A percentile compares a stretch with the other conserved stretches of the same genome.
phyloP scores from a whole-genome alignment of 2,329 filamentous ascomycete genomes.

The Colletotrichum nymphaeae region DNA sequence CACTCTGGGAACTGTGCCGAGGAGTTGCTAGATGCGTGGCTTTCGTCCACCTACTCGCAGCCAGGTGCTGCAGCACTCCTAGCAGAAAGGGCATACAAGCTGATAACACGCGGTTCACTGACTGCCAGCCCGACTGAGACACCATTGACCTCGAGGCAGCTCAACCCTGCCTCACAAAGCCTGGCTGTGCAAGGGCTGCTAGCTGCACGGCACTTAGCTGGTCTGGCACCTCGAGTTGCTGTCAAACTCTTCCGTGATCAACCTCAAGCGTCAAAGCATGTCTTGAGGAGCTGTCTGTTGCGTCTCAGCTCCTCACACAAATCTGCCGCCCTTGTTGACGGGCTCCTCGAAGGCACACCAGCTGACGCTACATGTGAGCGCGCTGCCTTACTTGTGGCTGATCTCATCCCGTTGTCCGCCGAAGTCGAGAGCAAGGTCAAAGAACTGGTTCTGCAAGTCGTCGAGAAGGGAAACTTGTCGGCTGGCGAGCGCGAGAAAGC shows the following conservation, averaged over 20 bases:
- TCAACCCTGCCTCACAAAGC: not conserved
- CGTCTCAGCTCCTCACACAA: not conserved
- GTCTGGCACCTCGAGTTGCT: not conserved
- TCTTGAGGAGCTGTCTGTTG: not conserved
- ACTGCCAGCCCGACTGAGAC: accelerated
- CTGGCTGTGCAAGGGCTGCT: not conserved
- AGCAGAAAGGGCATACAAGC: not conserved
- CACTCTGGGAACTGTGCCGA: not conserved
- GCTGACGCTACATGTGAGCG: not conserved
- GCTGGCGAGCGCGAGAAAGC: not conserved
- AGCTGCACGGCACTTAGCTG: not conserved
- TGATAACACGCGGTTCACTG: not conserved
- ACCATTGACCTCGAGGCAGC: not conserved
- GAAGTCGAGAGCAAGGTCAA: not conserved
- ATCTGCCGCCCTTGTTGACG: not conserved
- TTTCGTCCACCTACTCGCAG: not conserved
- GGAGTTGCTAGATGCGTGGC: slow-evolving; percentile 11
- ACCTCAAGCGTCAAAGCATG: not conserved
- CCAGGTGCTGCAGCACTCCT: not conserved
- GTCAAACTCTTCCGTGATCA: not conserved
- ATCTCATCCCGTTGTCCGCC: not conserved
- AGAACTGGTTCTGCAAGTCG: not conserved
- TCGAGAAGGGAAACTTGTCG: not conserved
- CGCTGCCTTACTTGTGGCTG: slow-evolving; percentile 8
- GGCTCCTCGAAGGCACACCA: not conserved